Conservation (phyloP, 495 filamentous ascomycete species). For the Aspergillus nanangensis region DNA sequence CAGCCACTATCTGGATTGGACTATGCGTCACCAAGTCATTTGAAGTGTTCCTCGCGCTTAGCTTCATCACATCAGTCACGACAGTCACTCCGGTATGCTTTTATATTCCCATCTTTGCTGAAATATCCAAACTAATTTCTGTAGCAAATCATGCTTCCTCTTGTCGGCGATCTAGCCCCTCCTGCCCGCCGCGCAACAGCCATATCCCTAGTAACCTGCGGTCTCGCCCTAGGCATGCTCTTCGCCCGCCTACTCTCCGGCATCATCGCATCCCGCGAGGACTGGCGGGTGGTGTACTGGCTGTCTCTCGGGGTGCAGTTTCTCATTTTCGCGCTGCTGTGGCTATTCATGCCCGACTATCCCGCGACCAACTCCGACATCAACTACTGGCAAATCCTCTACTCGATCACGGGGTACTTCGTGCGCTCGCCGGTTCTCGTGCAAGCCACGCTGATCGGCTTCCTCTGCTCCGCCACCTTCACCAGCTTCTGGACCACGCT, state of each 20-base stretch:
- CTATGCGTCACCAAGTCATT: slow-evolving; percentile 67
- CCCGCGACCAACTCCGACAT: slow-evolving; percentile 61
- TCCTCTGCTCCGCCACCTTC: slow-evolving; percentile 54
- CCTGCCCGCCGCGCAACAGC: slow-evolving; percentile 61
- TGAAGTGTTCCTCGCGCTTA: slow-evolving; percentile 59
- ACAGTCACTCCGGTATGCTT: slow-evolving; percentile 66
- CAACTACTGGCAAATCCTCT: slow-evolving; percentile 61
- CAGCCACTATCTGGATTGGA: slow-evolving; percentile 62
- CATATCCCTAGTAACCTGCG: slow-evolving; percentile 69
- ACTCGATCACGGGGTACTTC: slow-evolving; percentile 56
- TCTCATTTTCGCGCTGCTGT: slow-evolving; percentile 61
- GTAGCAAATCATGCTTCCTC: slow-evolving; percentile 72
- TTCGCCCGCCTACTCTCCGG: slow-evolving; percentile 75
- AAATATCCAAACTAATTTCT: background rate
- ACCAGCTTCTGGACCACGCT: slow-evolving; percentile 81
- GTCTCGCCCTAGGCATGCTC: slow-evolving; percentile 72
- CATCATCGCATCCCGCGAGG: slow-evolving; percentile 62
- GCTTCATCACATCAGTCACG: slow-evolving; percentile 64
- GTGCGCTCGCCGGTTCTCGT: slow-evolving; percentile 61
- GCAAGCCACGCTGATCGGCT: slow-evolving; percentile 58
- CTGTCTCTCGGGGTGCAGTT: slow-evolving; percentile 69
- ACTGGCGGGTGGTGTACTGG: slow-evolving; percentile 81
- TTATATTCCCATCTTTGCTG: background rate
- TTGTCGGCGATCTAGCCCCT: slow-evolving; percentile 78
- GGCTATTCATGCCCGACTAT: slow-evolving; percentile 76